Conservation (phyloP, 1,284 basidiomycete species). For the Leccinum solheimii region DNA sequence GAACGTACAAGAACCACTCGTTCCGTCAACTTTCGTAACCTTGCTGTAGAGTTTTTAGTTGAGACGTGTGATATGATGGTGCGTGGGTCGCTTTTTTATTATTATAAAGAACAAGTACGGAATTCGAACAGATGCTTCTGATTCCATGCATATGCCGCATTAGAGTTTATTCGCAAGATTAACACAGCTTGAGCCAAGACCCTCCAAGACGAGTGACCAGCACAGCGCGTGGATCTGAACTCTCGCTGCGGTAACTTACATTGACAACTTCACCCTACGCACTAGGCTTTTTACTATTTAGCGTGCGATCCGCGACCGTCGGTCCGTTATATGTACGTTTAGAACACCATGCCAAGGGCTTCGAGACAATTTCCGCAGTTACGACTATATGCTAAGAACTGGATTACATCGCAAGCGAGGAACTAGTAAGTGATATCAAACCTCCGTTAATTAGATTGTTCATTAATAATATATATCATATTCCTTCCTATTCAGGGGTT, state of each 20-base stretch:
- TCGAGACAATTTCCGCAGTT: conserved; percentile 33
- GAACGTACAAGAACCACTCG: conserved; percentile 20
- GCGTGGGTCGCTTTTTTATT: conserved; percentile 8
- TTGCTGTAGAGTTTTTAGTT: not conserved
- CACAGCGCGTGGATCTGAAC: not conserved
- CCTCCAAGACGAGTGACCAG: not conserved
- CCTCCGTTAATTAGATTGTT: conserved; percentile 31
- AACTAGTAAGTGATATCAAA: conserved; percentile 13
- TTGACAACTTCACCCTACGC: not conserved
- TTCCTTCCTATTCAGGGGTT: conserved; percentile 34
- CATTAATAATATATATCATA: conserved; percentile 29
- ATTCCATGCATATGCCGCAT: conserved; percentile 19
- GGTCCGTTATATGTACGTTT: conserved; percentile 8
- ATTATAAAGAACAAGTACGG: not conserved
- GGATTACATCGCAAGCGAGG: conserved; percentile 3
- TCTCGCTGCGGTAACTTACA: not conserved
- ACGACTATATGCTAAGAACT: conserved; percentile 12
- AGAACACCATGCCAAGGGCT: conserved; percentile 18
- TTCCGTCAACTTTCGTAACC: conserved; percentile 23
- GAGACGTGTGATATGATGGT: conserved; percentile 4
- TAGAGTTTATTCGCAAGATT: conserved; percentile 27
- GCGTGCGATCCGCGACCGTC: conserved; percentile 12
- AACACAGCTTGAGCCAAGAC: conserved; percentile 19
- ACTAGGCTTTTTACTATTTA: conserved; percentile 16
- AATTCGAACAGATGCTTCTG: conserved; percentile 9